A percentile compares a stretch with the other conserved stretches of the same genome.
Evolutionary conservation across 495 filamentous ascomycete species (phyloP).

Genomic region (Collariella sp.): DNA sequence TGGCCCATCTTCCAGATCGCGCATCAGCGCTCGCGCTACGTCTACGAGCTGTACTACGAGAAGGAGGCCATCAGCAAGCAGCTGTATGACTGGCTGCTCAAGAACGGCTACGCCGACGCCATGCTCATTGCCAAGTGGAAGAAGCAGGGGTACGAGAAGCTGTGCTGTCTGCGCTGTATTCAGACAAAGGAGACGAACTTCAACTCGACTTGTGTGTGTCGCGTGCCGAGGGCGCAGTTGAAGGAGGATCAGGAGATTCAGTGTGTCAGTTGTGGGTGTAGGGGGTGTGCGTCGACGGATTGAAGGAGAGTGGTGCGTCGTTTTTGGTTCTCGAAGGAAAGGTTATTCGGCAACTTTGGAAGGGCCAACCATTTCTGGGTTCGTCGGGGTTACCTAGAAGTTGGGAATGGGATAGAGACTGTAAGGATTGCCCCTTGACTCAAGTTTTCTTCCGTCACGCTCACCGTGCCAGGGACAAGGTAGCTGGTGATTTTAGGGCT

Average conservation of each 20-base stretch:
- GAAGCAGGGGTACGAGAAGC: slow-evolving; percentile 97
- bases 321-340: neutral
- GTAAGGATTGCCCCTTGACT: slow-evolving; percentile 2
- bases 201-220: slow-evolving; percentile 94
- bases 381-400: neutral
- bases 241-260: slow-evolving; percentile 86
- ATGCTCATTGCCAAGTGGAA: slow-evolving; percentile 99
- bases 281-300: slow-evolving; percentile 83
- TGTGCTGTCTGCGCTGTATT: slow-evolving; percentile 93
- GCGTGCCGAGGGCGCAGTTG: slow-evolving; percentile 83
- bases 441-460: neutral
- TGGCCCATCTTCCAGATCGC: slow-evolving; percentile 98
- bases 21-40: slow-evolving; percentile 86
- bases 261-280: slow-evolving; percentile 93
- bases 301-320: slow-evolving; percentile 30
- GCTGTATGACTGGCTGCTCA: slow-evolving; percentile 92
- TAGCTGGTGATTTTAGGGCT: neutral
- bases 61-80: slow-evolving; percentile 87
- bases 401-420: neutral
- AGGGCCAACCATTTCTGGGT: no score
- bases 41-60: slow-evolving; percentile 97
- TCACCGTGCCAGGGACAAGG: neutral
- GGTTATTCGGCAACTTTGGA: no score
- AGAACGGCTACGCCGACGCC: slow-evolving; percentile 91
- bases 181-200: slow-evolving; percentile 99